Conservation (phyloP, 305 asterid species). For the Lippia alba region DNA sequence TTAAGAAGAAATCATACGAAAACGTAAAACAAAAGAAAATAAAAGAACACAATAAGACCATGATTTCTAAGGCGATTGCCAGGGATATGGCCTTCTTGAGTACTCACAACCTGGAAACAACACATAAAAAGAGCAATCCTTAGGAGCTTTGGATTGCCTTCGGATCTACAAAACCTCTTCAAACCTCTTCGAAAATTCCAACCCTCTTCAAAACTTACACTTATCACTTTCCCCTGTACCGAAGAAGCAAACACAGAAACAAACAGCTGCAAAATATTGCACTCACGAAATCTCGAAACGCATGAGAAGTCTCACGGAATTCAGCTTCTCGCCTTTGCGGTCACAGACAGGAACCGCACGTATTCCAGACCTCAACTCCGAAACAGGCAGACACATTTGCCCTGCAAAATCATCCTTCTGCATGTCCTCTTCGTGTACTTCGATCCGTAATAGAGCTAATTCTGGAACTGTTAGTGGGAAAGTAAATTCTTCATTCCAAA, state of each 20-base stretch:
- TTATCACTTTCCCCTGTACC: too few relatives aligned
- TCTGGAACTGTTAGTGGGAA: conserved; percentile 87
- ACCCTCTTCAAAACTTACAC: too few relatives aligned
- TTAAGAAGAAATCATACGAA: too few relatives aligned
- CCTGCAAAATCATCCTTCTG: conserved; percentile 88
- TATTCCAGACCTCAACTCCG: conserved; percentile 76
- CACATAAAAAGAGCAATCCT: too few relatives aligned
- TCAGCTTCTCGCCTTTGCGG: conserved; percentile 63
- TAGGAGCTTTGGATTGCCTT: too few relatives aligned
- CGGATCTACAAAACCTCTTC: too few relatives aligned
- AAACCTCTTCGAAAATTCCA: too few relatives aligned
- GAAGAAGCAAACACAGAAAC: background rate
- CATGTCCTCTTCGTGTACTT: conserved; percentile 77
- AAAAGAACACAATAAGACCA: too few relatives aligned
- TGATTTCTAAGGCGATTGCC: too few relatives aligned
- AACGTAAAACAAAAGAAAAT: too few relatives aligned
- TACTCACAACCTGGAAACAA: too few relatives aligned
- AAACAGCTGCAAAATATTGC: background rate
- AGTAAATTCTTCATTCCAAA: conserved; percentile 77
- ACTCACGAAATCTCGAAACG: conserved; percentile 57
- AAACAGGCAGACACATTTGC: conserved; percentile 74
- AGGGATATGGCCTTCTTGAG: too few relatives aligned
- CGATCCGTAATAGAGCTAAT: conserved; percentile 74
- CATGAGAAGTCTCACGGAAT: conserved; percentile 68
- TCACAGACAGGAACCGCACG: conserved; percentile 66